phyloP scores from a whole-genome alignment of 345 rosid species.

The Eucalyptus tenuipes region DNA sequence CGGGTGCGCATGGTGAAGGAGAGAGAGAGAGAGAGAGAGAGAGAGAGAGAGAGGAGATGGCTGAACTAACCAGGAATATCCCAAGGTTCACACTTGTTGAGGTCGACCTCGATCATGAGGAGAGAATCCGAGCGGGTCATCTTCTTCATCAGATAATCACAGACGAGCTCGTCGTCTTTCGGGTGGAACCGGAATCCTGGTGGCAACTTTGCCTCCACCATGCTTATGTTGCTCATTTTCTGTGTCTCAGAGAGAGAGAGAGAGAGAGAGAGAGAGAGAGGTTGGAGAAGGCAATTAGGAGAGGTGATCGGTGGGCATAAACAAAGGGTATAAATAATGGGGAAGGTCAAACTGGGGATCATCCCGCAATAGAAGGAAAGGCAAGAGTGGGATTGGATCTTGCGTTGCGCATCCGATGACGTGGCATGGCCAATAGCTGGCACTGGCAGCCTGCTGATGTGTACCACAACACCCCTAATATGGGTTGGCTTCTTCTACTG shows the following conservation, averaged over 20 bases:
- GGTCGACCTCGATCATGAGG: conserved; percentile 68
- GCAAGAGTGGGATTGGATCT: neutral
- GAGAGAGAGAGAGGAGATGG: neutral
- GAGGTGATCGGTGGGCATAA: neutral
- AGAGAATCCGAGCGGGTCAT: conserved; percentile 8
- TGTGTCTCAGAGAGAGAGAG: neutral
- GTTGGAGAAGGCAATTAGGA: neutral
- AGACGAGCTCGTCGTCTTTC: conserved; percentile 78
- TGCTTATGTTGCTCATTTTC: conserved; percentile 46
- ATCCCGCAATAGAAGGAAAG: neutral
- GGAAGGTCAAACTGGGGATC: neutral
- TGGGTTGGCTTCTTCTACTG: neutral
- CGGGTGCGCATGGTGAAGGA: neutral
- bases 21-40: neutral
- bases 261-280: neutral
- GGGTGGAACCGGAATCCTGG: conserved; percentile 96
- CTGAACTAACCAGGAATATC: conserved; percentile 63
- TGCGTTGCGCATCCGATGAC: neutral
- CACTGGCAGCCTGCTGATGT: neutral
- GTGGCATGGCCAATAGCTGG: neutral
- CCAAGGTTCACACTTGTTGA: conserved; percentile 97
- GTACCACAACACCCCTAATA: neutral
- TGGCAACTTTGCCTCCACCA: conserved; percentile 66
- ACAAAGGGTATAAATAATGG: neutral
- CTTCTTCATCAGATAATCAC: conserved; percentile 72